Evolutionary conservation across 129 eudicot species (phyloP).

Genomic region (Flaveria robusta): DNA sequence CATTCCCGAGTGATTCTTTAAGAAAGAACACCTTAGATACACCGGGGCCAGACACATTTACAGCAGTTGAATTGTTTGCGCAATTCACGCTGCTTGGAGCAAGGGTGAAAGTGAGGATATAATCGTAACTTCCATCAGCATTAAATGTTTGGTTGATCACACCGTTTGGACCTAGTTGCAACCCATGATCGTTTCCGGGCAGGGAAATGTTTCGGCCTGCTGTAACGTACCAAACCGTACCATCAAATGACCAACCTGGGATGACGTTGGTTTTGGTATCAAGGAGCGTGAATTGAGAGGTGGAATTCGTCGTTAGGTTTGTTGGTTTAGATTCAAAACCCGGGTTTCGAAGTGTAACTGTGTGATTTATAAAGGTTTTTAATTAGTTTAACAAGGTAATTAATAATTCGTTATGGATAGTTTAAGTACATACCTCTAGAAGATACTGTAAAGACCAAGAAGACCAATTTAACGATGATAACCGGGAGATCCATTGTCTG

Average conservation of each 20-base stretch:
- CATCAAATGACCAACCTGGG: too few relatives aligned
- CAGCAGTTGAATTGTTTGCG: slow-evolving; percentile 31
- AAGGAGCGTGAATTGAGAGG: slow-evolving; percentile 39
- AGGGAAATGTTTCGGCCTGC: slow-evolving; percentile 1
- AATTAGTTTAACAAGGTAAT: not conserved
- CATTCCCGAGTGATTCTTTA: slow-evolving; percentile 21
- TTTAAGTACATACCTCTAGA: too few relatives aligned
- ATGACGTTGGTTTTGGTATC: slow-evolving; percentile 19
- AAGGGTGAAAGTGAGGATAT: slow-evolving; percentile 48
- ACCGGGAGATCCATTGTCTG: too few relatives aligned
- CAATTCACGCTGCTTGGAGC: slow-evolving; percentile 28
- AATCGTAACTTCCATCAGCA: slow-evolving; percentile 22
- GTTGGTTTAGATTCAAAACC: slow-evolving; percentile 37
- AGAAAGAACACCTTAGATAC: slow-evolving; percentile 16
- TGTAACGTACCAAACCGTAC: too few relatives aligned
- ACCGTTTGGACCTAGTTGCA: slow-evolving; percentile 50
- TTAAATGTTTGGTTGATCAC: slow-evolving; percentile 45
- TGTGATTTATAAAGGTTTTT: not conserved
- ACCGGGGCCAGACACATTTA: slow-evolving; percentile 25
- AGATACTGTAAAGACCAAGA: too few relatives aligned
- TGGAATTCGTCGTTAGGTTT: slow-evolving; percentile 1
- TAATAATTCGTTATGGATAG: too few relatives aligned
- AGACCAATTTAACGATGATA: too few relatives aligned
- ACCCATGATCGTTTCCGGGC: slow-evolving; percentile 41
- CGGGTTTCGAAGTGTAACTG: slow-evolving; percentile 36